Base-by-base conservation (phyloP, 176 grass and related monocot species). In the Eremochloa ophiuroides region DNA sequence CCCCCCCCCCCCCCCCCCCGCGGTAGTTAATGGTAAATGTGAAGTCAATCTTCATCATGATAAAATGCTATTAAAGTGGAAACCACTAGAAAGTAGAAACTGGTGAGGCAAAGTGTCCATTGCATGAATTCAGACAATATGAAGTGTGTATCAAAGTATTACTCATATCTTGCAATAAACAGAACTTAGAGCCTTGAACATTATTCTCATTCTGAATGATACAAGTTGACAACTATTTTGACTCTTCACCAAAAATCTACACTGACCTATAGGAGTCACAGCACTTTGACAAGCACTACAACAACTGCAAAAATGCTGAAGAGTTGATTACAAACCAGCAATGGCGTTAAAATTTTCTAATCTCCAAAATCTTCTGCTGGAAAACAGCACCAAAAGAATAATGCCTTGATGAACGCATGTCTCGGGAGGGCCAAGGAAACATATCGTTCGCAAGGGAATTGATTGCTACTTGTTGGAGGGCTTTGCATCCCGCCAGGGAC, bases 391-490 rank as follows among this genome's bases (percentile, higher is more conserved):
- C 50, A 53, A 48, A 74, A 73, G 44, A 79, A 79, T 28, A 31
- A 2, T 14, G 30, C 42, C 26, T 26, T 62, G 16, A 17, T 46
- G 38, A 44, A 76, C 50, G 43, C 10, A 76, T 85, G 30, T 66
- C 53, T 33, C 56, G 80, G 62, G 80, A 56, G 51, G 53, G 3
- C 4, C 63, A 89, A 50, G 22, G 22, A 65, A 81, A 71, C 20
- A 71, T 46, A 63, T 5, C 56, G 38, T 56, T 35, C 55, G 5
- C 53, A 80, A 16, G 34, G 25, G 37, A 63, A 35, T 44, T 62
- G 78, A 69, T 62, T 71, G 26, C 68, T 73, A 73, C 66, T 88
- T 83, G 33, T 81, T 85, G n/a, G n/a, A n/a, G n/a, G n/a, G n/a
- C n/a, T n/a, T n/a, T n/a, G n/a, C n/a, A n/a, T n/a, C n/a, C n/a